Base-by-base conservation (phyloP, 2,329 filamentous ascomycete species). In the Didymella arachidicola region DNA sequence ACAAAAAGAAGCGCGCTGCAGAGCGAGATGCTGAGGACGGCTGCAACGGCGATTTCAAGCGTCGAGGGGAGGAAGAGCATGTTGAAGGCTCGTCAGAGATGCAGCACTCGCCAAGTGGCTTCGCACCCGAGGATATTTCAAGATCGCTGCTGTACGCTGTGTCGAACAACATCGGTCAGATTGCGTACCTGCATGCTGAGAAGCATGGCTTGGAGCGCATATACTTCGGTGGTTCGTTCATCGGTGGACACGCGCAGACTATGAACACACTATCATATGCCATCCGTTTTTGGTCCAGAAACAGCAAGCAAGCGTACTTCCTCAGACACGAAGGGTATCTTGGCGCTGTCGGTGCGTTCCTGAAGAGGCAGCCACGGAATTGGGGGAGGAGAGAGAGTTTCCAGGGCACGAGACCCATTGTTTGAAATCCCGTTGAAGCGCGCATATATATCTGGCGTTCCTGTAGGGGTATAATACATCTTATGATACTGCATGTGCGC, bases 201-300 rank as follows among this genome's bases (percentile, higher is more conserved):
- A 95, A 97, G 73, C 94, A 99, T 79, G 86, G 89, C 44, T 83
- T 98, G 26, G 90, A 91, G 63, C 88, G 94, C 72, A 98, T 99
- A 61, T 99, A 99, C 81, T 99, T 99, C 78, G 95, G 95, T 22
- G 95, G 95, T 25, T 95, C 91, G 7, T 99, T 98, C 75, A 98
- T 99, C 73, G 89, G 95, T 41, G 95, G 95, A 39, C 95, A 99
- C 77, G 88, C 91, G 16, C 95, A 98, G 79, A 99, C 95, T 12
- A 99, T 99, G 87, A 96, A 98, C 78, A 98, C 95, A 0, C 83
- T 99, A 10, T 93, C 90, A 54, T 99, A 97, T 73, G 95, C 94
- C 73, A 97, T 99, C 79, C 92, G 92, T 68, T 99, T 98, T 79
- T 99, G 95, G 95, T 93, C 90, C 66, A 92, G 95, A 73, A 94